Conservation (phyloP, 257 asterid genomes). For the Solanum tacnaense region DNA sequence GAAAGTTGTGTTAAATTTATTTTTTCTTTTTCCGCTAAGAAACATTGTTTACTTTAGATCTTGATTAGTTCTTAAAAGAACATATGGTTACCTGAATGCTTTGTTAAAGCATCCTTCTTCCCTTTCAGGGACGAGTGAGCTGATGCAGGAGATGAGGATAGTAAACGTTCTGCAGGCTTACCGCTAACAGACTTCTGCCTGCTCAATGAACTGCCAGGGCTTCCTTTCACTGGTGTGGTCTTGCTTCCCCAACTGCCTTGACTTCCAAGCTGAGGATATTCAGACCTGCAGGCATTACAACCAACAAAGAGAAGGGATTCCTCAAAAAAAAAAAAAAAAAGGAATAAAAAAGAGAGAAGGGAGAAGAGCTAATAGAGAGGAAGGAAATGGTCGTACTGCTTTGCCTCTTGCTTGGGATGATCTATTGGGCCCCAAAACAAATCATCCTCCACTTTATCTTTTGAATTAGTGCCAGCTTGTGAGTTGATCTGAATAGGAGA, state of each 20-base stretch:
- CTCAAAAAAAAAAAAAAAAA: not conserved
- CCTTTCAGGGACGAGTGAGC: conserved; percentile 42
- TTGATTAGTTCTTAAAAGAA: not conserved
- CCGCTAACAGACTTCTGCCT: conserved; percentile 45
- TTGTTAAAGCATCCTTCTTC: conserved; percentile 42
- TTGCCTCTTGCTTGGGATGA: conserved; percentile 59
- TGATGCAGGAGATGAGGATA: conserved; percentile 37
- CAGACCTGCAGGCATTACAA: conserved; percentile 42
- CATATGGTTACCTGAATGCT: conserved; percentile 50
- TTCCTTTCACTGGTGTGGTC: conserved; percentile 46
- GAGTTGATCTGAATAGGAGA: conserved; percentile 37
- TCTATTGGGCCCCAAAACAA: conserved; percentile 92
- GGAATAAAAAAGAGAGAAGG: not conserved
- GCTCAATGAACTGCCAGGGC: conserved; percentile 38
- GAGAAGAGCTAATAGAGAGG: not conserved
- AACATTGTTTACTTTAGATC: not conserved
- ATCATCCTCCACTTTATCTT: conserved; percentile 71
- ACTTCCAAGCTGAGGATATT: conserved; percentile 61
- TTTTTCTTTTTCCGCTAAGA: not conserved
- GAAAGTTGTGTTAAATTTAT: not conserved
- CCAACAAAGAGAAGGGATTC: not conserved
- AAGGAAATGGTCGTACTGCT: conserved; percentile 49
- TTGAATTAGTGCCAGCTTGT: conserved; percentile 38
- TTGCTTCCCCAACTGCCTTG: conserved; percentile 62
- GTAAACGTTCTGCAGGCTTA: conserved; percentile 30